Percentiles rank a stretch among this genome's conserved stretches.
phyloP scores from a whole-genome alignment of 768 basidiomycete species.

The Xerocomellus amylosporus region DNA sequence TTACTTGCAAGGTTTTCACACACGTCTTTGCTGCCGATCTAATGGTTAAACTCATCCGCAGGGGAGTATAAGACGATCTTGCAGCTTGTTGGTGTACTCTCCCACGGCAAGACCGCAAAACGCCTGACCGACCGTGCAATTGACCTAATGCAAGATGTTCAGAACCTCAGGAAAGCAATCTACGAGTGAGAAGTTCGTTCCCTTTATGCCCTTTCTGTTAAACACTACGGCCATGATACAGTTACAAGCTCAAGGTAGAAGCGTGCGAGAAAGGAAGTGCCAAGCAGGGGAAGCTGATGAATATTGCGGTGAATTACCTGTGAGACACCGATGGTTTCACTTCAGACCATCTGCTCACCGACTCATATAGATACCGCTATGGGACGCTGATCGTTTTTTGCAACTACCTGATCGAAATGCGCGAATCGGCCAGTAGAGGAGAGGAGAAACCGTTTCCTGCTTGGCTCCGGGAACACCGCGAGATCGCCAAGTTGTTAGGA shows the following conservation, averaged over 20 bases:
- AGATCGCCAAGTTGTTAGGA: constrained; percentile 73
- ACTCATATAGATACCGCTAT: constrained; percentile 66
- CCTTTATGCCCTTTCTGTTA: background rate
- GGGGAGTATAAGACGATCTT: constrained; percentile 98
- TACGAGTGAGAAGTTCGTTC: constrained; percentile 66
- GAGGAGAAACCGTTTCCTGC: constrained; percentile 61
- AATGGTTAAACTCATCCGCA: constrained; percentile 29
- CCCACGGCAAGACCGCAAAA: constrained; percentile 91
- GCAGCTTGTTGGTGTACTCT: constrained; percentile 88
- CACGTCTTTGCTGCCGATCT: background rate
- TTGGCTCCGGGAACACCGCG: constrained; percentile 81
- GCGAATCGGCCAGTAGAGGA: constrained; percentile 38
- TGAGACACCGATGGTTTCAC: constrained; percentile 34
- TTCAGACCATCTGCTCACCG: constrained; percentile 5
- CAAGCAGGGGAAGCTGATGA: constrained; percentile 74
- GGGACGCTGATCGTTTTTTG: constrained; percentile 92
- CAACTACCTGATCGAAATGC: constrained; percentile 83
- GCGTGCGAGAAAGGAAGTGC: constrained; percentile 73
- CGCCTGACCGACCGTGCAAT: constrained; percentile 83
- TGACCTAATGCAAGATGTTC: constrained; percentile 93
- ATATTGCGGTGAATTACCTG: constrained; percentile 86
- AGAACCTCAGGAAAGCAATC: constrained; percentile 93
- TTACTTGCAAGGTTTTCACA: constrained; percentile 69
- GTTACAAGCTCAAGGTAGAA: constrained; percentile 89
- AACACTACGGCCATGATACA: constrained; percentile 31